Percentiles rank a stretch among this genome's conserved stretches.
These are phyloP conservation scores for Cytospora mali DNA, from an alignment of 2,329 filamentous ascomycete species.

Conservation along the genomic window DNA sequence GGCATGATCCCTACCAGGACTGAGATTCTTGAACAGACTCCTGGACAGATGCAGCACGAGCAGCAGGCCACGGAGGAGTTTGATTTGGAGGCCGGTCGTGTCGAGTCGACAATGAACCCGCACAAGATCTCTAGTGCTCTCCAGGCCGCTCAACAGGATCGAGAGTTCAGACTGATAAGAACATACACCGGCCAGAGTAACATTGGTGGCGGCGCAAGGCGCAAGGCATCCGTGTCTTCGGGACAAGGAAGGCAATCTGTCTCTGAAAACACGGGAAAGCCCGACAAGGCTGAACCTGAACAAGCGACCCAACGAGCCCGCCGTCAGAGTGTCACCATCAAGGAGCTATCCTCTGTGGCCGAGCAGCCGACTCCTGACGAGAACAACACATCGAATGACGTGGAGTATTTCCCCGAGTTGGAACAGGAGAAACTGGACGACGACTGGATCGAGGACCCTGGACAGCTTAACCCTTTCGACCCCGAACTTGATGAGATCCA, in stretches of 20 bases:
- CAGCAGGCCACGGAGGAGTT: slow-evolving; percentile 22
- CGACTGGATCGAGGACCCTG: slow-evolving; percentile 22
- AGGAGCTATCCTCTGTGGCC: slow-evolving; percentile 19
- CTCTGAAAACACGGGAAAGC: slow-evolving; percentile 14
- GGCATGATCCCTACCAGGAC: slow-evolving; percentile 53
- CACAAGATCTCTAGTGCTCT: slow-evolving; percentile 24
- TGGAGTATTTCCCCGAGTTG: slow-evolving; percentile 17
- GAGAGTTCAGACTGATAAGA: slow-evolving; percentile 24
- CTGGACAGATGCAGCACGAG: slow-evolving; percentile 22
- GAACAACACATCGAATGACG: slow-evolving; percentile 2
- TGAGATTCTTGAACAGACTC: slow-evolving; percentile 38
- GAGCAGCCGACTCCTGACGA: slow-evolving; percentile 24
- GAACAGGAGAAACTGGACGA: slow-evolving; percentile 10
- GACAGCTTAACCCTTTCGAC: slow-evolving; percentile 23
- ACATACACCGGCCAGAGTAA: slow-evolving; percentile 20
- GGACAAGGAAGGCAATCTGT: slow-evolving; percentile 3
- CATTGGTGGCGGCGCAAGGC: slow-evolving; percentile 9
- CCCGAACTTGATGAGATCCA: slow-evolving; percentile 46
- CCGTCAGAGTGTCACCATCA: slow-evolving; percentile 14
- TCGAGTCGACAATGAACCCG: slow-evolving; percentile 24
- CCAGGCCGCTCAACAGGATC: slow-evolving; percentile 25
- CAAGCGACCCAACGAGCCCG: not conserved
- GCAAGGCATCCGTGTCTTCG: slow-evolving; percentile 22
- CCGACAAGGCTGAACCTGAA: slow-evolving; percentile 10
- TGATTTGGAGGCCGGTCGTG: slow-evolving; percentile 25